Percentiles rank a stretch among this genome's conserved stretches.
These are phyloP conservation scores for Wickerhamiella australiensis DNA, from an alignment of 805 yeast species.

Conservation along the genomic window DNA sequence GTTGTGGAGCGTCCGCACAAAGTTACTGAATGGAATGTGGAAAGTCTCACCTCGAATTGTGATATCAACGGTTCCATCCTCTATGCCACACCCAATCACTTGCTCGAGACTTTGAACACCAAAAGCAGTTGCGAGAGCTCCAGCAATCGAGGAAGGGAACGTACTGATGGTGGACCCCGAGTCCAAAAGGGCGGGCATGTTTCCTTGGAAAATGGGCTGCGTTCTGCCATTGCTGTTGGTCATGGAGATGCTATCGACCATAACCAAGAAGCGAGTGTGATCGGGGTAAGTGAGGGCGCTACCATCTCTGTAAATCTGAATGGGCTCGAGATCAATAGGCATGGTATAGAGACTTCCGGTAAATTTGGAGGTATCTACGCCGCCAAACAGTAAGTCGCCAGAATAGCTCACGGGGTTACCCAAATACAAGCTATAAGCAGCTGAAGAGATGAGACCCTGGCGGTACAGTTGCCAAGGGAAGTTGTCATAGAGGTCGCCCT, in stretches of 20 bases:
- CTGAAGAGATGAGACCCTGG: conserved; percentile 33
- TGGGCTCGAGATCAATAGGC: conserved; percentile 7
- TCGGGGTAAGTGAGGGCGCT: conserved; percentile 1
- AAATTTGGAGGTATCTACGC: conserved; percentile 33
- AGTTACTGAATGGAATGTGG: conserved; percentile 8
- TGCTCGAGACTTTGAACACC: conserved; percentile 32
- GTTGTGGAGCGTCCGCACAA: conserved; percentile 4
- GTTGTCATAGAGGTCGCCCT: conserved; percentile 17
- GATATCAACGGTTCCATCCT: conserved; percentile 10
- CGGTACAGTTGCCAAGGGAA: conserved; percentile 29
- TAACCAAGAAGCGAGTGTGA: conserved; percentile 1
- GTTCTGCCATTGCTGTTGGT: neutral
- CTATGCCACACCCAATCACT: conserved; percentile 14
- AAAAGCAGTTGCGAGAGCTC: conserved; percentile 23
- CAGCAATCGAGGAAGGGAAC: conserved; percentile 12
- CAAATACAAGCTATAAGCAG: conserved; percentile 37
- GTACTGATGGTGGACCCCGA: conserved; percentile 13
- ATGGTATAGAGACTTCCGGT: conserved; percentile 22
- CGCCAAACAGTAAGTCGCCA: conserved; percentile 35
- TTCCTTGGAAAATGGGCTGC: neutral
- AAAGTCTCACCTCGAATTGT: conserved; percentile 16
- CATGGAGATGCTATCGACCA: conserved; percentile 1
- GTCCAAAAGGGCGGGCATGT: conserved; percentile 16
- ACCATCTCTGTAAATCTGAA: neutral
- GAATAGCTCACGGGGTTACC: conserved; percentile 23